Evolutionary conservation across 2,329 filamentous ascomycete species (phyloP), one percentile per base, ranked within the genome.

Genomic region (Grosmannia huntii): DNA sequence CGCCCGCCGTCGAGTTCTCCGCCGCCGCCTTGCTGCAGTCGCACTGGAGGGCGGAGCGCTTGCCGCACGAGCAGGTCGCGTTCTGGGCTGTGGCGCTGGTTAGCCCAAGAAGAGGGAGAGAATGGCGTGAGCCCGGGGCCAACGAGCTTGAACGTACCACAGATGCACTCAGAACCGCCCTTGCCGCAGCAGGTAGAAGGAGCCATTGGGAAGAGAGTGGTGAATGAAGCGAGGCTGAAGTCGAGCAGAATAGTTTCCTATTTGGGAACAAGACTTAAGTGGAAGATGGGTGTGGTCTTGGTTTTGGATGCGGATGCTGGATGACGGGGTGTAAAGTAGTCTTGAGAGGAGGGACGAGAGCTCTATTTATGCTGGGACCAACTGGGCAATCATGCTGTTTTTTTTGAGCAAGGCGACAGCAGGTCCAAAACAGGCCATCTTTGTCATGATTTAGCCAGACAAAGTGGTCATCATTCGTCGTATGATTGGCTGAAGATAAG

Each of bases 21-120:
- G 76, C 73, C 4, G 78, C 63, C 4, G 90, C 81, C 72, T 89
- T 91, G 66, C 83, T 83, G 76, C 92, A 96, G 62, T 78, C 87
- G 82, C 92, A 97, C 70, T 91, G 79, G 54, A 96, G 83, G 55
- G 92, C 92, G 4, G 84, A 82, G 70, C 94, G 81, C 77, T 96
- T 84, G 68, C 92, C 92, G 71, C 92, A 97, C 19, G 89, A 95
- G 82, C 90, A 96, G 60, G 78, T 85, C 10, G 83, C 83, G 72
- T 85, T 78, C 66, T 82, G 72, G 65, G 82, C 83, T 82, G 67
- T 38, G 50, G 51, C 53, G 31, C 27, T 57, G 25, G 56, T 36
- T 53, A 38, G 49, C n/a, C 21, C 25, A 7, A 27, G 46, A 57
- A 28, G 16, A 3, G 4, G 33, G 12, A 38, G 5, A n/a, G 25